Base-by-base conservation (phyloP, 2,329 filamentous ascomycete species). In the Botrytis pseudocinerea region DNA sequence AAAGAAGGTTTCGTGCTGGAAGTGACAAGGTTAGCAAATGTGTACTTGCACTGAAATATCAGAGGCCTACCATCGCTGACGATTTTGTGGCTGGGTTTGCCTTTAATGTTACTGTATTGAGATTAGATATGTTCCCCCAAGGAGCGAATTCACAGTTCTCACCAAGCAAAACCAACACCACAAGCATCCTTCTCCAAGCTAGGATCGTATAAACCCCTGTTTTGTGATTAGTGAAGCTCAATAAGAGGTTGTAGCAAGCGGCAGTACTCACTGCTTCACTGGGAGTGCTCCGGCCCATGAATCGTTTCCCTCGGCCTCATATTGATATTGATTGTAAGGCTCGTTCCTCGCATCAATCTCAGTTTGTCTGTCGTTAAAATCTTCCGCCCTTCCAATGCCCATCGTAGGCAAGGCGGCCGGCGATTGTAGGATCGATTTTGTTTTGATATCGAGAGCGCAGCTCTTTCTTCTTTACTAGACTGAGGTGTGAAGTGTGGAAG, bases 151-250 rank as follows among this genome's bases (percentile, higher is more conserved):
- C 64, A 65, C 12, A 65, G 46, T 73, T 87, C 90, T 86, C 87
- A 97, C 94, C 95, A 97, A 84, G 95, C 94, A 85, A 99, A 99
- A 83, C 96, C 96, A 81, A 99, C 96, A 93, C 96, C 96, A 82
- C 96, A 99, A 78, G 96, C 95, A 95, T 99, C 96, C 84, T 98
- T 98, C 85, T 98, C 96, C 77, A 97, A 90, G 83, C 91, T 90
- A 76, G 96, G 96, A 85, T 98, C 95, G 83, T 99, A 99, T 69
- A 99, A 90, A 88, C 95, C 96, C 82, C 86, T 88, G 72, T 63
- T 59, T 25, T 22, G 16, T 46, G 1, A 54, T 54, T 69, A 63
- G 48, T 65, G 25, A 70, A 70, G 64, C 64, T 68, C 35, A 20
- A 25, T 20, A 14, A 16, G n/a, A 35, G 42, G 42, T 25, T 42